Evolutionary conservation across 371 early-diverging fungal species (phyloP).

Genomic region (Rhizopus arrhizus): DNA sequence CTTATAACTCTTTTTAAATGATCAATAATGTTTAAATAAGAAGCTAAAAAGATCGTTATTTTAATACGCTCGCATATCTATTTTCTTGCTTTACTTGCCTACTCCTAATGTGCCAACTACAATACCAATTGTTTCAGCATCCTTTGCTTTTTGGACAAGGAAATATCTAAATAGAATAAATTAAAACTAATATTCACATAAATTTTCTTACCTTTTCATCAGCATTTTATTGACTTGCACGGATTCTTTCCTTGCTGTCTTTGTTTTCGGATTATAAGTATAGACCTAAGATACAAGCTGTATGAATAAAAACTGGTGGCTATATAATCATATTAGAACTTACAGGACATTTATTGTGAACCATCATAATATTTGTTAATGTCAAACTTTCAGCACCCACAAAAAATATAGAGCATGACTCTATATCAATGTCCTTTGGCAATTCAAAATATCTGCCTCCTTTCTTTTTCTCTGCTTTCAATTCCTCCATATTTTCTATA

Average conservation of each 20-base stretch:
- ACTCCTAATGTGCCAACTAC: conserved; percentile 96
- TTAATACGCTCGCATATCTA: background rate
- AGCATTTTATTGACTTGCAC: conserved; percentile 69
- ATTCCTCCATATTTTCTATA: conserved; percentile 10
- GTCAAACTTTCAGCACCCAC: conserved; percentile 81
- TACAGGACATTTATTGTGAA: conserved; percentile 67
- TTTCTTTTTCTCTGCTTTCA: conserved; percentile 30
- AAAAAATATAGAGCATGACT: conserved; percentile 75
- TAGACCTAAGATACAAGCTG: conserved; percentile 39
- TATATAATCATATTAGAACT: conserved; percentile 1
- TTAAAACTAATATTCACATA: background rate
- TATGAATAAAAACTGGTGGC: background rate
- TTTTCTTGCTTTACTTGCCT: conserved; percentile 52
- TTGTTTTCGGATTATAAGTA: conserved; percentile 68
- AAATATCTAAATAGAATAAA: conserved; percentile 54
- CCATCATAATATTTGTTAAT: conserved; percentile 87
- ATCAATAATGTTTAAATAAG: conserved; percentile 80
- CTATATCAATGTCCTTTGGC: conserved; percentile 50
- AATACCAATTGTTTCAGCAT: conserved; percentile 91
- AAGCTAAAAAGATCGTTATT: conserved; percentile 50
- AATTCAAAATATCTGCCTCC: conserved; percentile 58
- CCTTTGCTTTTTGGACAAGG: conserved; percentile 89
- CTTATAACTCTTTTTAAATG: conserved; percentile 76
- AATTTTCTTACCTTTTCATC: conserved; percentile 62
- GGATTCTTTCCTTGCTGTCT: conserved; percentile 62